Evolutionary conservation across 2,329 filamentous ascomycete species (phyloP).

Genomic region (Colletotrichum acutatum): DNA sequence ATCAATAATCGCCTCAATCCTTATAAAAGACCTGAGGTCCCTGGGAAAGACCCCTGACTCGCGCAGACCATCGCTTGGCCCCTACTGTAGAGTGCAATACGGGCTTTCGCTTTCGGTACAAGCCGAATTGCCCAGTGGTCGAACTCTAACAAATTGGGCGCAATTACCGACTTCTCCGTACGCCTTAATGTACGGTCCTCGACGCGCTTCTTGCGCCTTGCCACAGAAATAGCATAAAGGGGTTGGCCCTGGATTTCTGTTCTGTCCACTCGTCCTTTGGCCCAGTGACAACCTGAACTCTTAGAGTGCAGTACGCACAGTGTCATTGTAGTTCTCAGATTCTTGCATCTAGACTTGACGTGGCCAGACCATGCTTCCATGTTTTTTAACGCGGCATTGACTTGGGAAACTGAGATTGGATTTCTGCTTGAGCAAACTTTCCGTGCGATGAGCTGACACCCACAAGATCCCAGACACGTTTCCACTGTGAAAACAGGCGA

Average conservation of each 20-base stretch:
- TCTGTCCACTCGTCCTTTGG: not conserved
- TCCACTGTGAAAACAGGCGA: not conserved
- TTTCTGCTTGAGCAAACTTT: not conserved
- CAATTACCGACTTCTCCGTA: not conserved
- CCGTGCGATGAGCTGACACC: no score
- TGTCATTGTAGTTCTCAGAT: no score
- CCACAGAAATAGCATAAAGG: not conserved
- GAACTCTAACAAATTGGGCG: not conserved
- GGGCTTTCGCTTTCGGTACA: not conserved
- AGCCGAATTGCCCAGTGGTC: not conserved
- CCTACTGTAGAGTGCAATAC: not conserved
- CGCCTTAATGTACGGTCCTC: not conserved
- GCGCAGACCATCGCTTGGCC: not conserved
- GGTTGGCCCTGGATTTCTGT: not conserved
- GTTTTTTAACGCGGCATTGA: not conserved
- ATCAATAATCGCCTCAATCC: no score
- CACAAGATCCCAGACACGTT: not conserved
- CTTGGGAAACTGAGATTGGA: not conserved
- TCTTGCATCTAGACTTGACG: not conserved
- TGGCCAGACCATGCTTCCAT: not conserved
- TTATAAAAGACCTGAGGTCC: not conserved
- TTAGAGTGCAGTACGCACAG: not conserved
- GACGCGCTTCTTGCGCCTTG: not conserved
- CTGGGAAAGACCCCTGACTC: not conserved
- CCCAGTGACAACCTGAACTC: not conserved